These are phyloP conservation scores for Candida orba DNA, from an alignment of 805 yeast genomes.

Conservation along the genomic window DNA sequence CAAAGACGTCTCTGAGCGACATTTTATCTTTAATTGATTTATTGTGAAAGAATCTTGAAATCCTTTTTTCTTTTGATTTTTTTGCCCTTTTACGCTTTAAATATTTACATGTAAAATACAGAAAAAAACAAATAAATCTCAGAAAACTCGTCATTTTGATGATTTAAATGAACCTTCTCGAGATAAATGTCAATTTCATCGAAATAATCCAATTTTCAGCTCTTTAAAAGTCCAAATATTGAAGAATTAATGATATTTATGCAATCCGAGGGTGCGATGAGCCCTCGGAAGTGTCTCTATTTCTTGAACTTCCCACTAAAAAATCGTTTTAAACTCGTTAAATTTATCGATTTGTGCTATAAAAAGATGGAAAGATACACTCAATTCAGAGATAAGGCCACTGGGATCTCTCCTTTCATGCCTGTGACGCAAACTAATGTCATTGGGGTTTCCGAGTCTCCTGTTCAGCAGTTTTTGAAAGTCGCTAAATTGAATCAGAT, in stretches of 20 bases:
- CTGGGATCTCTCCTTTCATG: conserved; percentile 88
- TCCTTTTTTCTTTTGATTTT: too few relatives aligned
- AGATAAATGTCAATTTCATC: neutral
- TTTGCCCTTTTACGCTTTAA: neutral
- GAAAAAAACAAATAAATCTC: too few relatives aligned
- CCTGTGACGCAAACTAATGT: conserved; percentile 37
- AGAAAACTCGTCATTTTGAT: too few relatives aligned
- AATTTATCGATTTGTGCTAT: neutral
- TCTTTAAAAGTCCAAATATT: neutral
- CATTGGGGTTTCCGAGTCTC: conserved; percentile 9
- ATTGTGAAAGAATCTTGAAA: too few relatives aligned
- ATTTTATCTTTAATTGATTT: too few relatives aligned
- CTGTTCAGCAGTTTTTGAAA: conserved; percentile 1
- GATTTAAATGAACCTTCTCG: too few relatives aligned
- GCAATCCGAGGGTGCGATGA: too few relatives aligned
- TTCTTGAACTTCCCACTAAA: too few relatives aligned
- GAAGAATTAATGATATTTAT: too few relatives aligned
- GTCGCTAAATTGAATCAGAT: conserved; percentile 1
- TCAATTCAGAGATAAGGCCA: conserved; percentile 80
- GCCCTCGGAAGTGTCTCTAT: too few relatives aligned
- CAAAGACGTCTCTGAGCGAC: conserved; percentile 64
- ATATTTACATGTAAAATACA: too few relatives aligned
- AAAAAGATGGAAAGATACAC: conserved; percentile 77
- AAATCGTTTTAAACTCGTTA: neutral
- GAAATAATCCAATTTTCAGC: neutral